A percentile compares a stretch with the other conserved stretches of the same genome.
These are phyloP conservation scores for Phlebopus sp. DNA, from an alignment of 1,284 basidiomycete genomes.

Conservation along the genomic window DNA sequence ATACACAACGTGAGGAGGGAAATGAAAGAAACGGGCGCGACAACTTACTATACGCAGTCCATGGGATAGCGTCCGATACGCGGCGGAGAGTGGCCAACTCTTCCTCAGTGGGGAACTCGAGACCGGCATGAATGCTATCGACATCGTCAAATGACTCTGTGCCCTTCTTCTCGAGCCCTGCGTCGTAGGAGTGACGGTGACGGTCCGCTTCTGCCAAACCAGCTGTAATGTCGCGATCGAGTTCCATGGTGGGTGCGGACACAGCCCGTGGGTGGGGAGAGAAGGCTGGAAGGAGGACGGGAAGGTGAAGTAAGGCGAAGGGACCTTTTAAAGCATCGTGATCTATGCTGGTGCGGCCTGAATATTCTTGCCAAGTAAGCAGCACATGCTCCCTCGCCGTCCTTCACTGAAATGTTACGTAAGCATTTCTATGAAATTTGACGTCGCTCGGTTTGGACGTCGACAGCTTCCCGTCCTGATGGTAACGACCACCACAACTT, in stretches of 20 bases:
- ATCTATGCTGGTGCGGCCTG: too few species aligned
- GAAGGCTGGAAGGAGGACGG: too few species aligned
- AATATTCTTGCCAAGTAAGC: too few species aligned
- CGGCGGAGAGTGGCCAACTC: slow-evolving; percentile 59
- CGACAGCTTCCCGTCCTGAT: too few species aligned
- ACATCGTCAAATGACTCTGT: slow-evolving; percentile 3
- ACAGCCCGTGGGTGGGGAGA: neutral
- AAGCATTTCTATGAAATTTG: too few species aligned
- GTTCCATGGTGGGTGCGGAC: slow-evolving; percentile 2
- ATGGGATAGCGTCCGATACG: slow-evolving; percentile 61
- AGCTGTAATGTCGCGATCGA: slow-evolving; percentile 6
- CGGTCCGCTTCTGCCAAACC: slow-evolving; percentile 5
- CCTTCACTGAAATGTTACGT: too few species aligned
- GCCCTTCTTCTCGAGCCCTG: slow-evolving; percentile 19
- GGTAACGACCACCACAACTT: too few species aligned
- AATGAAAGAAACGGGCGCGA: slow-evolving; percentile 14
- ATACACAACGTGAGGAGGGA: neutral
- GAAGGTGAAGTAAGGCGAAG: too few species aligned
- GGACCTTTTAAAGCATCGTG: too few species aligned
- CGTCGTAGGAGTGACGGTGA: slow-evolving; percentile 1
- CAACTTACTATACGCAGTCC: slow-evolving; percentile 61
- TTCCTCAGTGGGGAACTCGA: slow-evolving; percentile 69
- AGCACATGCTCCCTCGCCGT: too few species aligned
- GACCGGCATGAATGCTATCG: slow-evolving; percentile 53
- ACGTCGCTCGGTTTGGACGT: too few species aligned